Conservation (phyloP, 2,329 filamentous ascomycete species). For the Mollisiaceae sp. region DNA sequence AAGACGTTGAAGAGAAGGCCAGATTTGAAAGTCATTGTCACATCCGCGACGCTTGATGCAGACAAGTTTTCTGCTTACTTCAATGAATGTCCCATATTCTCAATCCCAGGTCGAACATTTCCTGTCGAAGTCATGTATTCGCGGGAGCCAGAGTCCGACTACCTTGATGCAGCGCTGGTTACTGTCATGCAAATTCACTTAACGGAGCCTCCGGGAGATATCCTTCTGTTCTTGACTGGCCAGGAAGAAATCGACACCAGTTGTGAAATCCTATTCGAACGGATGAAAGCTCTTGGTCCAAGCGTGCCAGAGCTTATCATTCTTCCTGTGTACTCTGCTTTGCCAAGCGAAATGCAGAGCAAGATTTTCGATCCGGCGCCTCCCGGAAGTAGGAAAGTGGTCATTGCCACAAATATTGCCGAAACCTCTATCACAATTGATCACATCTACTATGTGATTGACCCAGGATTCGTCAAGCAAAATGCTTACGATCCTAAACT, state of each 20-base stretch:
- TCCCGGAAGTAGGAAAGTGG: slow-evolving; percentile 84
- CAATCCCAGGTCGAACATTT: slow-evolving; percentile 92
- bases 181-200: slow-evolving; percentile 99
- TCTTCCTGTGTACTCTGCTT: slow-evolving; percentile 91
- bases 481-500: slow-evolving; percentile 97
- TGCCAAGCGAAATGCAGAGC: slow-evolving; percentile 93
- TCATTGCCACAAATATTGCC: slow-evolving; percentile 98
- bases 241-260: slow-evolving; percentile 97
- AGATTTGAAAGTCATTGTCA: slow-evolving; percentile 94
- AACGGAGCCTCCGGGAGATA: slow-evolving; percentile 89
- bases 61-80: slow-evolving; percentile 98
- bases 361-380: slow-evolving; percentile 94
- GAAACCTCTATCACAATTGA: slow-evolving; percentile 99
- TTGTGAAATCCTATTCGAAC: slow-evolving; percentile 89
- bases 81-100: slow-evolving; percentile 94
- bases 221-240: slow-evolving; percentile 94
- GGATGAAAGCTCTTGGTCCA: slow-evolving; percentile 94
- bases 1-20: slow-evolving; percentile 86
- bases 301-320: slow-evolving; percentile 91
- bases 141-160: slow-evolving; percentile 92
- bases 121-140: slow-evolving; percentile 97
- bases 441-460: slow-evolving; percentile 95
- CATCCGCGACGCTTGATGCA: slow-evolving; percentile 92
- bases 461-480: slow-evolving; percentile 97
- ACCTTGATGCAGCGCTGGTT: slow-evolving; percentile 89